A percentile compares a stretch with the other conserved stretches of the same genome.
Conservation (phyloP, 371 early-diverging fungal genomes). For the Chytridium lagenaria region DNA sequence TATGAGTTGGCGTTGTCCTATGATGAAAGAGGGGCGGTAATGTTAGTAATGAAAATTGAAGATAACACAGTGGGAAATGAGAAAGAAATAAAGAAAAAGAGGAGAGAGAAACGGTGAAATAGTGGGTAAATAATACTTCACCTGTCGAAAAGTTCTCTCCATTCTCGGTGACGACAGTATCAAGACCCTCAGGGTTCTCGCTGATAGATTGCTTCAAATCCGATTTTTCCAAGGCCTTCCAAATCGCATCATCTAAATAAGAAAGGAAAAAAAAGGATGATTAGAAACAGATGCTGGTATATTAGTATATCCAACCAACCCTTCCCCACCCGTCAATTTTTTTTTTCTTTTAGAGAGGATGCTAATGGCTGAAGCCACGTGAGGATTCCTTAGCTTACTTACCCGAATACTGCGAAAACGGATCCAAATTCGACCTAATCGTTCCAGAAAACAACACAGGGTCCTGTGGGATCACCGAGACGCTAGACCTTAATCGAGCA, state of each 20-base stretch:
- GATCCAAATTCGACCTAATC: conserved; percentile 55
- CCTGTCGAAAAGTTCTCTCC: conserved; percentile 44
- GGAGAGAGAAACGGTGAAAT: neutral
- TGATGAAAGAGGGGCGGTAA: neutral
- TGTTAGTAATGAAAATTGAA: neutral
- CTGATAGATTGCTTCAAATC: conserved; percentile 55
- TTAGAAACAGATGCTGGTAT: neutral
- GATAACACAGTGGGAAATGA: neutral
- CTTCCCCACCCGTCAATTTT: too few species aligned
- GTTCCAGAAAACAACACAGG: conserved; percentile 51
- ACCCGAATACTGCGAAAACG: conserved; percentile 59
- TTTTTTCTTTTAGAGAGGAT: too few species aligned
- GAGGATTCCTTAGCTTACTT: too few species aligned
- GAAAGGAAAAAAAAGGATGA: neutral
- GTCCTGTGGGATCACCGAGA: conserved; percentile 73
- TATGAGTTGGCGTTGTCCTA: conserved; percentile 57
- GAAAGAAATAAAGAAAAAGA: neutral
- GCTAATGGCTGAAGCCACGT: too few species aligned
- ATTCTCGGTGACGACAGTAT: conserved; percentile 41
- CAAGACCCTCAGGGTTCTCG: conserved; percentile 23
- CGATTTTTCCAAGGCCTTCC: conserved; percentile 65
- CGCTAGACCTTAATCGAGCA: conserved; percentile 19
- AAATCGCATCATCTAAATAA: conserved; percentile 59
- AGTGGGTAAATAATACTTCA: neutral
- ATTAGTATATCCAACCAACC: too few species aligned